Evolutionary conservation across 306 rosid genomes (phyloP), one percentile per base, ranked within the genome.

Genomic region (Corylus heterophylla): DNA sequence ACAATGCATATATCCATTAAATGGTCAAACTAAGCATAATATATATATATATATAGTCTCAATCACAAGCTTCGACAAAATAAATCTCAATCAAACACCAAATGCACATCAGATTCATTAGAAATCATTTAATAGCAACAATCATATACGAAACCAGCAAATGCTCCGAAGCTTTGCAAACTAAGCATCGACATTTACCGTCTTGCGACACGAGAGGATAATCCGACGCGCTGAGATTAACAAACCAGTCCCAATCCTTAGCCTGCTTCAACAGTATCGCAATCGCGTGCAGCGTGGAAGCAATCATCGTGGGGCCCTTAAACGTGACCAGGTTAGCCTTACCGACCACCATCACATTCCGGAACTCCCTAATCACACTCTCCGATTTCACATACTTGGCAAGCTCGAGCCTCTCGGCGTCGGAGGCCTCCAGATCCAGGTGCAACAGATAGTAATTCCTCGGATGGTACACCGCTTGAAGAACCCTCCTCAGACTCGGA

Each of bases 161-260:
- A 29, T 25, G 66, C 4, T 12, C 12, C 9, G 66, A 4, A 16
- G 45, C 17, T 7, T 47, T 39, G 3, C 1, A 25, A 20, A 69
- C 25, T 29, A 14, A 62, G 56, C n/a, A 75, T 12, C 3, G 54
- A 78, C 77, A 59, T 69, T 71, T 74, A 92, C 99, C 99, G 10
- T 95, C 97, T 59, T 93, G 99, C 10, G 98, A 45, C 64, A 91
- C 44, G 22, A 95, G 99, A 73, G 99, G 99, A 78, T 95, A 95
- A 91, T 95, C 99, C 74, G 96, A 88, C 2, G 96, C 91, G 73
- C 97, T 84, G 16, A 95, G 98, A 81, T 91, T 93, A 76, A 95
- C 81, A 74, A 95, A 95, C 98, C 98, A 92, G 67, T 95, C 97
- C 98, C 98, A 95, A 37, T 95, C 93, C 39, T 68, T 59, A 1